A percentile compares a stretch with the other conserved stretches of the same genome.
Evolutionary conservation across 495 filamentous ascomycete species (phyloP).

Genomic region (Talaromyces proteolyticus): DNA sequence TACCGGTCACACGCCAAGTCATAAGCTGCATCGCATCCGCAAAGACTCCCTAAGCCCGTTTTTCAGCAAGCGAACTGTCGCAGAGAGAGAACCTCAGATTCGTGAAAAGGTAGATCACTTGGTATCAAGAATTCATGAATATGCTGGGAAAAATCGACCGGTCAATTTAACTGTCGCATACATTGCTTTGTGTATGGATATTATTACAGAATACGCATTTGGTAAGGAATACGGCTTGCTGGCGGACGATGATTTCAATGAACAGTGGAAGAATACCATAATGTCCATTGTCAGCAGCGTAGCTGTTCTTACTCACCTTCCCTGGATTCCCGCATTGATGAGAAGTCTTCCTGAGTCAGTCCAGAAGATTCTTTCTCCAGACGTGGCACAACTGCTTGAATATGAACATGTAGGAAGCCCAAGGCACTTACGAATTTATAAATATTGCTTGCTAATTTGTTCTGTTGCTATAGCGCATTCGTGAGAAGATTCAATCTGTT

Average conservation of each 20-base stretch:
- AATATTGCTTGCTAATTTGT: not conserved
- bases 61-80: conserved; percentile 44
- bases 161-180: not conserved
- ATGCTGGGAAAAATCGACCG: not conserved
- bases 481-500: not conserved
- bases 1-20: conserved; percentile 5
- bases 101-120: conserved; percentile 35
- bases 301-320: not conserved
- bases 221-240: not conserved
- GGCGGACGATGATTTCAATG: not conserved
- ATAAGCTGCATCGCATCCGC: conserved; percentile 36
- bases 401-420: not conserved
- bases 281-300: not conserved
- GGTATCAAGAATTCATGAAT: not conserved
- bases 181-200: not conserved
- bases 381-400: not conserved
- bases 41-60: conserved; percentile 36
- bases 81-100: conserved; percentile 35
- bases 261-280: not conserved
- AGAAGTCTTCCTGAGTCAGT: not conserved
- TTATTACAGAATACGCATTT: not conserved
- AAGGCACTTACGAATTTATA: not conserved
- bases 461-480: not conserved
- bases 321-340: not conserved
- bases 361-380: not conserved